These are phyloP conservation scores for Trifolium repens DNA, from an alignment of 306 rosid genomes.

Conservation along the genomic window DNA sequence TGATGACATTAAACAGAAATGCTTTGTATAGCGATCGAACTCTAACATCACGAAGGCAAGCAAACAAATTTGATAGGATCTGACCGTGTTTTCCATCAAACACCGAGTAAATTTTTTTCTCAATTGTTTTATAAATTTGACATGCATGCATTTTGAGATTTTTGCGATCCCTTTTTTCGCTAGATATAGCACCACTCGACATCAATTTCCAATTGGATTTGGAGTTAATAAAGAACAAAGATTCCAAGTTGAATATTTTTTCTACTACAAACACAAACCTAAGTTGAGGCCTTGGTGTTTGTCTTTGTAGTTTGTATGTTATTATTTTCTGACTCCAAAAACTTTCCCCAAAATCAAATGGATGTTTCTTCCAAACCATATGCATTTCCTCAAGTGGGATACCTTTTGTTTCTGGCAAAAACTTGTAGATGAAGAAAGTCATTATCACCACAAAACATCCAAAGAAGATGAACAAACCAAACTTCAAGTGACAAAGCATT, in stretches of 20 bases:
- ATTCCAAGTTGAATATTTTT: constrained; percentile 12
- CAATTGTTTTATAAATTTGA: too few relatives aligned
- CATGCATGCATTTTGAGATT: too few relatives aligned
- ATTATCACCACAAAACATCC: constrained; percentile 59
- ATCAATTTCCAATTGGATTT: too few relatives aligned
- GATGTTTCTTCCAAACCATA: constrained; percentile 61
- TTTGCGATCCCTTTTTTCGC: too few relatives aligned
- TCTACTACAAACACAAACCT: background rate
- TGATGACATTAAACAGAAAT: too few relatives aligned
- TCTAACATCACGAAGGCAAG: too few relatives aligned
- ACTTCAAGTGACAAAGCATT: constrained; percentile 75
- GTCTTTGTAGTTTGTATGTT: background rate
- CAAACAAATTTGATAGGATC: too few relatives aligned
- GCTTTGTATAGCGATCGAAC: too few relatives aligned
- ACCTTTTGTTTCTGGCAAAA: constrained; percentile 73
- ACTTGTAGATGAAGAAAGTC: constrained; percentile 60
- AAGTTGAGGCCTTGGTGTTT: background rate
- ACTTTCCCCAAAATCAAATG: constrained; percentile 67
- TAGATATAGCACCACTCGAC: too few relatives aligned
- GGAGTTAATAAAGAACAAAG: background rate
- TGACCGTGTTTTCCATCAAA: too few relatives aligned
- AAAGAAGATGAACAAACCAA: constrained; percentile 72
- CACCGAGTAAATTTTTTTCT: too few relatives aligned
- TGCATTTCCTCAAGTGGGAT: constrained; percentile 77
- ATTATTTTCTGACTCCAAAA: constrained; percentile 28